phyloP scores from a whole-genome alignment of 768 basidiomycete genomes.

The Amanita jacksonii region DNA sequence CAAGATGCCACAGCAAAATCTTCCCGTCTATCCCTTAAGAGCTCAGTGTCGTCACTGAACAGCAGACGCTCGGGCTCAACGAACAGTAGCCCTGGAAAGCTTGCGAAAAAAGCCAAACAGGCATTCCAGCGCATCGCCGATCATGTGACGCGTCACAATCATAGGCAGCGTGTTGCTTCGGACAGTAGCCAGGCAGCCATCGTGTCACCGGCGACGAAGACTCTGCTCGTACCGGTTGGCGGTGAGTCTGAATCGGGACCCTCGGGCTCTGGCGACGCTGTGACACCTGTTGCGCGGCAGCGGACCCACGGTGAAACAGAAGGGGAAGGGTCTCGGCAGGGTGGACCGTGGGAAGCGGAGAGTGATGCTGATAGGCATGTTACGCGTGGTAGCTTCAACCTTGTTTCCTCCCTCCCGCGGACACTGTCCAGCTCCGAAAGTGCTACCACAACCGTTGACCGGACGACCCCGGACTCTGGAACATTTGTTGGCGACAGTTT shows the following conservation, averaged over 20 bases:
- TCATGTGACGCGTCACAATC: slow-evolving; percentile 25
- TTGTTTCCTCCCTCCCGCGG: slow-evolving; percentile 6
- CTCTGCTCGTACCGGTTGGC: not conserved
- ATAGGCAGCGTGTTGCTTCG: slow-evolving; percentile 14
- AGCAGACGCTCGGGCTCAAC: not conserved
- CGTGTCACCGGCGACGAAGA: slow-evolving; percentile 11
- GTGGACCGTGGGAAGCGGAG: slow-evolving; percentile 7
- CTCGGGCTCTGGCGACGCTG: not conserved
- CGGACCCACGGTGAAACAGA: not conserved
- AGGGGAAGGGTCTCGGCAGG: not conserved
- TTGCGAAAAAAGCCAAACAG: slow-evolving; percentile 23
- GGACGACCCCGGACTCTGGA: slow-evolving; percentile 3
- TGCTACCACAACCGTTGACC: slow-evolving; percentile 2
- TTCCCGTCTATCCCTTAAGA: slow-evolving; percentile 2
- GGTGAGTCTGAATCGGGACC: too few species aligned
- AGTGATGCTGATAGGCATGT: not conserved
- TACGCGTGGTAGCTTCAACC: slow-evolving; percentile 3
- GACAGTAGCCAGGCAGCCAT: slow-evolving; percentile 8
- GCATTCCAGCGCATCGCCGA: slow-evolving; percentile 24
- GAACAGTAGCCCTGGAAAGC: slow-evolving; percentile 17
- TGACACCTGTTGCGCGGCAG: not conserved
- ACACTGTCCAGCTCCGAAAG: slow-evolving; percentile 7
- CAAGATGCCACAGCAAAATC: not conserved
- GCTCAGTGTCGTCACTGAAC: not conserved
- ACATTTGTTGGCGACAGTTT: slow-evolving; percentile 4